Evolutionary conservation across 108 stramenopile species (phyloP), one percentile per base, ranked within the genome.

Genomic region (Cyclotella distinguenda): DNA sequence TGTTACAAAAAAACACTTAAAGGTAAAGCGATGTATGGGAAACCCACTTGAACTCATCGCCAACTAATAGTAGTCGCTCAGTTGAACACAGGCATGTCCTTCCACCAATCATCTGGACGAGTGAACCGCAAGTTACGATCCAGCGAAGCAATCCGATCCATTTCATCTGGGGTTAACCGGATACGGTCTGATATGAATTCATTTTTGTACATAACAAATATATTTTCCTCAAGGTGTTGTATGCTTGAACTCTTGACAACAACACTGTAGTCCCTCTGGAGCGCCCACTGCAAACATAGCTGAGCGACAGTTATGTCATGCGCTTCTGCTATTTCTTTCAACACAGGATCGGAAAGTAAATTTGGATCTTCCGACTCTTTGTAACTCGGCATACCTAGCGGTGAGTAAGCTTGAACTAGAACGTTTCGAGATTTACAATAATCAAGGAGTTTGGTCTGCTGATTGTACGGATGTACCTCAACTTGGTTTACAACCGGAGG

Each of bases 391-490:
- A 79, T 69, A 10, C 93, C 96, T 21, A 96, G 70, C 3, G 96
- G 91, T 7, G 85, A 85, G 59, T 90, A 96, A 0, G 86, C 96
- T 50, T 87, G 86, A 11, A 94, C 87, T 23, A 72, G 62, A 13
- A 96, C 65, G 21, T 79, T 86, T 30, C 83, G 77, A 40, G 56
- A 64, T 47, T 79, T 46, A 64, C 91, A 93, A 77, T 85, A 93
- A 27, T 60, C 60, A 8, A 91, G 25, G n/a, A 94, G 71, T 31
- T 82, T 71, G 9, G 72, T 66, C 74, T 93, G 93, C 46, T 83
- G 82, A 33, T 89, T 78, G 64, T 84, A 85, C 25, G 95, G 95
- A 68, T 96, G 95, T 31, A 86, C 78, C 70, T 96, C 95, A 16
- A 94, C 86, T 77, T 96, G 91, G 51, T 93, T 91, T 32, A 91